A percentile compares a stretch with the other conserved stretches of the same genome.
phyloP scores from a whole-genome alignment of 2,329 filamentous ascomycete species.

The Mollisiaceae sp. region DNA sequence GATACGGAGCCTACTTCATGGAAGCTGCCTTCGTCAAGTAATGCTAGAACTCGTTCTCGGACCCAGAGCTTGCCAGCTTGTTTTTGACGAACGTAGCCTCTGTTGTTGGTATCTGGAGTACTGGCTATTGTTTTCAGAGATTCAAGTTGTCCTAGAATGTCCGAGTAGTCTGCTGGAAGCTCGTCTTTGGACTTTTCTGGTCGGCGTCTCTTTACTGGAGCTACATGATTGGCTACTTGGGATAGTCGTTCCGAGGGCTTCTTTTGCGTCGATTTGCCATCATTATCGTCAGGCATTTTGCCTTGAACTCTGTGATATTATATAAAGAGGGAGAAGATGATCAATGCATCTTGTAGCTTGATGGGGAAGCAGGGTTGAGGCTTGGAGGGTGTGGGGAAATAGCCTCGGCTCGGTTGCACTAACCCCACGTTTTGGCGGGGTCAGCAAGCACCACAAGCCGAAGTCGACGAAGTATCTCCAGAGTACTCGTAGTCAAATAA shows the following conservation, averaged over 20 bases:
- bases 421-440: slow-evolving; percentile 20
- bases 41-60: slow-evolving; percentile 60
- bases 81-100: slow-evolving; percentile 67
- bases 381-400: neutral
- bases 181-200: slow-evolving; percentile 43
- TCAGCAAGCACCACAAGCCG: neutral
- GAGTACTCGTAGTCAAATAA: no score
- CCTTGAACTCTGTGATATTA: neutral
- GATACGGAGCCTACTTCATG: slow-evolving; percentile 64
- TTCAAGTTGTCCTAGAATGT: slow-evolving; percentile 62
- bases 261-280: slow-evolving; percentile 20
- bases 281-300: slow-evolving; percentile 25
- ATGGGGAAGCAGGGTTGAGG: neutral
- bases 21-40: slow-evolving; percentile 62
- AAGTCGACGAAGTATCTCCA: neutral
- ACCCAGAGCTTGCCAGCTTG: slow-evolving; percentile 70
- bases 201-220: slow-evolving; percentile 38
- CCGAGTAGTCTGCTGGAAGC: slow-evolving; percentile 65
- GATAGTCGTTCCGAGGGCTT: slow-evolving; percentile 43
- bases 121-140: slow-evolving; percentile 57
- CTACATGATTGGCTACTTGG: slow-evolving; percentile 41
- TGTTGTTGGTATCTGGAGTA: slow-evolving; percentile 57
- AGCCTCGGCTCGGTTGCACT: slow-evolving; percentile 20
- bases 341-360: neutral
- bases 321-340: neutral